Conservation (phyloP, 805 yeast species). For the Ogataea henricii region DNA sequence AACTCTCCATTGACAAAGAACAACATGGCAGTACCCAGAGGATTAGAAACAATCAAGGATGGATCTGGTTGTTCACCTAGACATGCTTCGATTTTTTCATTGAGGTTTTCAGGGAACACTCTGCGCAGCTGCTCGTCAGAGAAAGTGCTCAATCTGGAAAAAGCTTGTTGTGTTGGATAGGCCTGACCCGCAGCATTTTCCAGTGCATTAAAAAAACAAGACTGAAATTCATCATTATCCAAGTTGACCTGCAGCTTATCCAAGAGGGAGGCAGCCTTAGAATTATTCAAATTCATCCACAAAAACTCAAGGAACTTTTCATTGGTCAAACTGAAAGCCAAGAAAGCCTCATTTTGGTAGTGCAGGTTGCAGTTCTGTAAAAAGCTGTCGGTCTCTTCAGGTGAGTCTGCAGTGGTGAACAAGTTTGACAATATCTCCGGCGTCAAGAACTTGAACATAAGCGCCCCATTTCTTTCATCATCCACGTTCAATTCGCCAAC, state of each 20-base stretch:
- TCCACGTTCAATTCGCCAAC: slow-evolving; percentile 10
- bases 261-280: slow-evolving; percentile 13
- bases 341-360: slow-evolving; percentile 24
- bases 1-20: slow-evolving; percentile 11
- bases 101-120: slow-evolving; percentile 12
- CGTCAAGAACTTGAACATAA: slow-evolving; percentile 37
- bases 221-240: slow-evolving; percentile 13
- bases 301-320: slow-evolving; percentile 21
- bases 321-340: slow-evolving; percentile 17
- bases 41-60: slow-evolving; percentile 24
- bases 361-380: slow-evolving; percentile 26
- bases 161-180: not conserved
- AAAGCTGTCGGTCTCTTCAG: slow-evolving; percentile 20
- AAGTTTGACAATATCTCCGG: slow-evolving; percentile 37
- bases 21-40: slow-evolving; percentile 25
- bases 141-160: slow-evolving; percentile 7
- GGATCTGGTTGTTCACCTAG: slow-evolving; percentile 15
- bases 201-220: slow-evolving; percentile 17
- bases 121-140: slow-evolving; percentile 4
- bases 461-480: slow-evolving; percentile 7
- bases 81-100: not conserved
- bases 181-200: slow-evolving; percentile 5
- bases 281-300: slow-evolving; percentile 8
- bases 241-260: slow-evolving; percentile 26
- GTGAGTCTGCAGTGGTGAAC: slow-evolving; percentile 31